phyloP scores from a whole-genome alignment of 768 basidiomycete species.

The Termitomyces sp. region DNA sequence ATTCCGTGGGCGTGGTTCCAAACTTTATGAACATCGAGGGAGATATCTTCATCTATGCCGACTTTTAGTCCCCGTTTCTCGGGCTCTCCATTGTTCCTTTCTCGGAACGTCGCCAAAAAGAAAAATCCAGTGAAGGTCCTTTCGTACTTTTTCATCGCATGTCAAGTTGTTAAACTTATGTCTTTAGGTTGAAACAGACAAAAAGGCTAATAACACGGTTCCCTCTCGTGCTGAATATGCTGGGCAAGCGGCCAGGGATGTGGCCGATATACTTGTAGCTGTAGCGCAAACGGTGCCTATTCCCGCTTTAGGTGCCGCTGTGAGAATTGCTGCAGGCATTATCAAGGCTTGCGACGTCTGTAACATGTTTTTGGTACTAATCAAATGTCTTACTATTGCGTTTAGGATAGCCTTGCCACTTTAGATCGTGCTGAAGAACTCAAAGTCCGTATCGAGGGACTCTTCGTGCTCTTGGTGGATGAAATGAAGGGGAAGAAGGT shows the following conservation, averaged over 20 bases:
- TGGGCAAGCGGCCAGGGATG: slow-evolving; percentile 2
- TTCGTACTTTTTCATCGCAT: neutral
- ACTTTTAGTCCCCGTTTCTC: neutral
- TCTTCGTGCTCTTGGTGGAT: slow-evolving; percentile 1
- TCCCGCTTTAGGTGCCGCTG: slow-evolving; percentile 1
- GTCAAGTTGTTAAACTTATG: neutral
- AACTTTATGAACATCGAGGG: neutral
- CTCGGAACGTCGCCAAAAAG: neutral
- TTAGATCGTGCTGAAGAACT: slow-evolving; percentile 6
- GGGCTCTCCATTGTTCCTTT: neutral
- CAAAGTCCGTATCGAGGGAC: slow-evolving; percentile 3
- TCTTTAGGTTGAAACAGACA: neutral
- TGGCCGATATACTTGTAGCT: neutral
- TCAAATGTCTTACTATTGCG: neutral
- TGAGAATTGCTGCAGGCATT: neutral
- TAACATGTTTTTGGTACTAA: neutral
- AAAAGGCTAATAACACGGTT: neutral
- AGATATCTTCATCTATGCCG: neutral
- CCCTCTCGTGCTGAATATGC: slow-evolving; percentile 1
- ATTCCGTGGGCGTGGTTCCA: neutral
- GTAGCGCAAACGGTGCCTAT: slow-evolving; percentile 6
- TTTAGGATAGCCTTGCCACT: slow-evolving; percentile 1
- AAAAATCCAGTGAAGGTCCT: neutral
- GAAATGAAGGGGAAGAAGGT: slow-evolving; percentile 7
- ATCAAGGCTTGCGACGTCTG: slow-evolving; percentile 7